Conservation (phyloP, 139 green algal species). For the Coelastrella sp. region DNA sequence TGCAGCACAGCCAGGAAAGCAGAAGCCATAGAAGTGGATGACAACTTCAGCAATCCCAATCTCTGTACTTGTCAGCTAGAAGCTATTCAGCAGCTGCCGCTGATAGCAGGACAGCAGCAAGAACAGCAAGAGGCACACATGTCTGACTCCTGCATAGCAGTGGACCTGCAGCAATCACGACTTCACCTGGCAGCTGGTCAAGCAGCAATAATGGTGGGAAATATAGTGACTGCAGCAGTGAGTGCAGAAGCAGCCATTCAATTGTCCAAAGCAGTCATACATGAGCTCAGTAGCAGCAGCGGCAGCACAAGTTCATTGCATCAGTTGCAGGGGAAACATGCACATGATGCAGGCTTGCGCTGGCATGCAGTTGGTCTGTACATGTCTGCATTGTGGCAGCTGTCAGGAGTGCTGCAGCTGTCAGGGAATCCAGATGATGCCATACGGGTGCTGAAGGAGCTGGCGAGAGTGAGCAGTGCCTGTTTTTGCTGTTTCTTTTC, state of each 20-base stretch:
- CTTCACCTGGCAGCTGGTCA: constrained; percentile 38
- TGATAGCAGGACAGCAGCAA: constrained; percentile 6
- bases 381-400: constrained; percentile 23
- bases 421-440: constrained; percentile 33
- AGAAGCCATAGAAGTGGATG: constrained; percentile 7
- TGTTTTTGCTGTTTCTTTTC: constrained; percentile 2
- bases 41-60: background rate
- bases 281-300: background rate
- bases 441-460: constrained; percentile 13
- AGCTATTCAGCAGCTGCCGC: background rate
- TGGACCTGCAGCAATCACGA: constrained; percentile 21
- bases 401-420: background rate
- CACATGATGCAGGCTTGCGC: background rate
- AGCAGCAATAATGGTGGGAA: background rate
- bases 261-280: background rate
- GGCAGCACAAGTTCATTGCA: background rate
- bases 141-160: background rate
- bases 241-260: background rate
- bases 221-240: constrained; percentile 19
- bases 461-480: constrained; percentile 8
- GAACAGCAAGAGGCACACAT: background rate
- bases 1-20: background rate
- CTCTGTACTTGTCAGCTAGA: background rate
- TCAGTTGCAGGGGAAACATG: background rate
- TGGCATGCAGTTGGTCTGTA: constrained; percentile 34